These are phyloP conservation scores for Dactylellina cionopaga DNA, from an alignment of 2,329 filamentous ascomycete genomes.

Conservation along the genomic window DNA sequence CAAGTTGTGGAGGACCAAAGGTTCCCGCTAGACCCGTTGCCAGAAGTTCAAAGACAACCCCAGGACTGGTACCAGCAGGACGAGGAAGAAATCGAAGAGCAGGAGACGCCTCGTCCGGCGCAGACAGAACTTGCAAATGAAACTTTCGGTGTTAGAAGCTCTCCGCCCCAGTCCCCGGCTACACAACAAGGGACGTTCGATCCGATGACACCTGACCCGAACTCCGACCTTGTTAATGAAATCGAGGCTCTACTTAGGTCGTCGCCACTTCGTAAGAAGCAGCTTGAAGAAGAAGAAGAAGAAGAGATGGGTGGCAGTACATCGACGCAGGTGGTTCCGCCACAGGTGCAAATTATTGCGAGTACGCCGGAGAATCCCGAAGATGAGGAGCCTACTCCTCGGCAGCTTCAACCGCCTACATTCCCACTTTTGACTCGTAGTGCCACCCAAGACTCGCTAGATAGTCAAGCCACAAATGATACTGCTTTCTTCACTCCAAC, in stretches of 20 bases:
- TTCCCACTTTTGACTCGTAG: conserved; percentile 19
- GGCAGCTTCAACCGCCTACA: conserved; percentile 25
- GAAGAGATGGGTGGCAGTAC: conserved; percentile 12
- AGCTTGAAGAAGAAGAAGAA: conserved; percentile 10
- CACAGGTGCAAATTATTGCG: background rate
- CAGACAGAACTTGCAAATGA: background rate
- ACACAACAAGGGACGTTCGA: conserved; percentile 14
- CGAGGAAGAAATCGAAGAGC: background rate
- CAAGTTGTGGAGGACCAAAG: background rate
- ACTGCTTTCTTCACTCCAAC: conserved; percentile 48
- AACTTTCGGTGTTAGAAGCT: background rate
- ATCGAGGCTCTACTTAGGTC: conserved; percentile 44
- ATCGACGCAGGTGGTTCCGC: too few relatives aligned
- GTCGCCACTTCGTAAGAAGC: conserved; percentile 28
- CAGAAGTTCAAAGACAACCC: conserved; percentile 16
- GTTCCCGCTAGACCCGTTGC: conserved; percentile 16
- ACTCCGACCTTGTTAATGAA: conserved; percentile 46
- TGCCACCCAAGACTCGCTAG: conserved; percentile 27
- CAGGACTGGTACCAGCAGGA: conserved; percentile 29
- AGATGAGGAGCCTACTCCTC: conserved; percentile 22
- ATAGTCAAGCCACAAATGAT: conserved; percentile 39
- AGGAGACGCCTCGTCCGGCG: conserved; percentile 8
- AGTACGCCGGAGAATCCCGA: background rate
- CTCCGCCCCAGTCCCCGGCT: conserved; percentile 29
- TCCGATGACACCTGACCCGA: conserved; percentile 41